Conservation (phyloP, 2,329 filamentous ascomycete genomes). For the Curvularia lunata region DNA sequence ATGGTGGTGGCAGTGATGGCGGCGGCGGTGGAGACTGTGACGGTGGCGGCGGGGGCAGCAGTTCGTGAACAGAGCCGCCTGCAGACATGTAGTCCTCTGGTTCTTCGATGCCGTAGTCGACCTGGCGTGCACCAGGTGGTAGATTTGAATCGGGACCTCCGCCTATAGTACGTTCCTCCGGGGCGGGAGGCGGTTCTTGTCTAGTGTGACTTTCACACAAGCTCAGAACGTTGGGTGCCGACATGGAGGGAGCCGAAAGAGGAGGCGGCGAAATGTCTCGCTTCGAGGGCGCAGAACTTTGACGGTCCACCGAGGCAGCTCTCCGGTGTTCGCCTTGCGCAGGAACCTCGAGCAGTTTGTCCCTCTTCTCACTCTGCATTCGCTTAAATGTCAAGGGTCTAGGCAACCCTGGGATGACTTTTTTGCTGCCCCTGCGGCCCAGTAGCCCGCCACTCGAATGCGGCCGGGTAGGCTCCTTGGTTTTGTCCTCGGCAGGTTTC, state of each 20-base stretch:
- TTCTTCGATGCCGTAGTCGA: conserved; percentile 40
- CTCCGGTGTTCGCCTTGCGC: conserved; percentile 71
- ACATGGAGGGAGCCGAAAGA: conserved; percentile 47
- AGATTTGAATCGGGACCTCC: conserved; percentile 40
- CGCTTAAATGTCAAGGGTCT: conserved; percentile 80
- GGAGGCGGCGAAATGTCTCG: conserved; percentile 53
- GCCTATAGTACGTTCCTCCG: conserved; percentile 36
- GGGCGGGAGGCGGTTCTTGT: conserved; percentile 25
- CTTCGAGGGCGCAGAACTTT: conserved; percentile 66
- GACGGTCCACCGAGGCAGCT: conserved; percentile 71
- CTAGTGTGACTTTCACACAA: conserved; percentile 35
- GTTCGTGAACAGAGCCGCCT: conserved; percentile 1
- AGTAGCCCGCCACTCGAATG: conserved; percentile 44
- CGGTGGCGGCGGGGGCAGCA: conserved; percentile 9
- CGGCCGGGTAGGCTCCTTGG: conserved; percentile 44
- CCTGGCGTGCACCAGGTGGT: conserved; percentile 43
- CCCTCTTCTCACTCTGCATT: conserved; percentile 79
- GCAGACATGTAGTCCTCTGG: conserved; percentile 33
- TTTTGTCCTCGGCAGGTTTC: conserved; percentile 12
- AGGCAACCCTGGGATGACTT: conserved; percentile 79
- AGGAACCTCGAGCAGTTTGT: conserved; percentile 71
- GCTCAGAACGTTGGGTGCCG: conserved; percentile 49
- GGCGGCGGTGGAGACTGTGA: conserved; percentile 21
- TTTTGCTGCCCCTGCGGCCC: conserved; percentile 51
- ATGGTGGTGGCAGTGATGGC: conserved; percentile 24